These are phyloP conservation scores for Bromus sterilis DNA, from an alignment of 176 grass and related monocot species.

Conservation along the genomic window DNA sequence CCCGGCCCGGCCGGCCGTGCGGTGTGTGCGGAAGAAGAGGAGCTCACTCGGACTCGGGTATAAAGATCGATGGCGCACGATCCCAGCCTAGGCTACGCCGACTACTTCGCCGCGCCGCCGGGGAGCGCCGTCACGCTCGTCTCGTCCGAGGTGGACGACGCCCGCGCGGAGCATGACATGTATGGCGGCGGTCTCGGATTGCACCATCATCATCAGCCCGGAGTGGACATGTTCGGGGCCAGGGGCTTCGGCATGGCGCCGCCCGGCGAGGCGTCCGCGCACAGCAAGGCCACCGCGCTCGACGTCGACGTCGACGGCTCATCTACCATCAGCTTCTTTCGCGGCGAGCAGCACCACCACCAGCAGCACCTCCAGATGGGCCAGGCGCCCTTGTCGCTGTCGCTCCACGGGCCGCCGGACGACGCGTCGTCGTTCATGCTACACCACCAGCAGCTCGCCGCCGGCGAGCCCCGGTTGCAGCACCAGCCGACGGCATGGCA, in stretches of 20 bases:
- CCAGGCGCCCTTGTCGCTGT: conserved; percentile 28
- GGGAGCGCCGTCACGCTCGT: conserved; percentile 7
- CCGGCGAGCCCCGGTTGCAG: neutral
- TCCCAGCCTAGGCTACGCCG: conserved; percentile 52
- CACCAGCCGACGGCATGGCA: conserved; percentile 3
- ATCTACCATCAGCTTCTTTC: conserved; percentile 15
- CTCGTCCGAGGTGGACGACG: conserved; percentile 42
- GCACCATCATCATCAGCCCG: conserved; percentile 30
- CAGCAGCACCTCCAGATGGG: neutral
- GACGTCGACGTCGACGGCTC: neutral
- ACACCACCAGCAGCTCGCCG: conserved; percentile 8
- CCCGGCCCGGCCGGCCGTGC: neutral
- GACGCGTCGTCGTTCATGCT: conserved; percentile 21
- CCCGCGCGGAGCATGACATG: conserved; percentile 25
- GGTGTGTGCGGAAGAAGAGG: neutral
- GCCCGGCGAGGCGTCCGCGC: neutral
- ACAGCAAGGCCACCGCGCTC: conserved; percentile 24
- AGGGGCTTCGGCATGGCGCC: conserved; percentile 11
- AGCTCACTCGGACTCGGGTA: neutral
- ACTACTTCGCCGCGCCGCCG: conserved; percentile 30
- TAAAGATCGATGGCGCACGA: conserved; percentile 68
- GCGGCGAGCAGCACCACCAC: conserved; percentile 10
- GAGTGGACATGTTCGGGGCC: conserved; percentile 45
- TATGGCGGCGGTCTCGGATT: conserved; percentile 22
- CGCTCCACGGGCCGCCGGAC: conserved; percentile 24